phyloP scores from a whole-genome alignment of 257 asterid genomes.

The Prunella vulgaris region DNA sequence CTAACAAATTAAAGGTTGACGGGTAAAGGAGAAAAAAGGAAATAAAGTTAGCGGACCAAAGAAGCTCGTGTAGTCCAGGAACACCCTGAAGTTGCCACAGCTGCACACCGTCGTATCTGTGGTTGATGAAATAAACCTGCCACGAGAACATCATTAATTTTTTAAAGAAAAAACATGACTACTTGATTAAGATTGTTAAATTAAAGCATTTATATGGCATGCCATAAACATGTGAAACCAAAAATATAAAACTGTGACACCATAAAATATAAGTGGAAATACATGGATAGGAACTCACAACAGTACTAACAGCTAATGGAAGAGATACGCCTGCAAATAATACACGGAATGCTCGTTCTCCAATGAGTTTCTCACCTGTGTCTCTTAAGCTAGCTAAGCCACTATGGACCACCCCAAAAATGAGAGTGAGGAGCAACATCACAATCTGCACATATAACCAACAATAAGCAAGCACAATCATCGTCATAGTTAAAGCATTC shows the following conservation, averaged over 20 bases:
- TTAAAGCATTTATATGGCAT: background rate
- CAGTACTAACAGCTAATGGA: conserved; percentile 88
- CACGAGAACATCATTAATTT: background rate
- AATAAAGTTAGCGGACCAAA: conserved; percentile 69
- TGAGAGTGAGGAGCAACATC: conserved; percentile 63
- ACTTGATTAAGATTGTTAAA: background rate
- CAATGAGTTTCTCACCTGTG: conserved; percentile 90
- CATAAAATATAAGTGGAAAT: background rate
- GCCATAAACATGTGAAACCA: background rate
- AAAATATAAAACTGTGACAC: background rate
- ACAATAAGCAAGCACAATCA: conserved; percentile 9
- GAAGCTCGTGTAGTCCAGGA: conserved; percentile 65
- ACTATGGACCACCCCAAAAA: conserved; percentile 86
- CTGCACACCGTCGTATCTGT: conserved; percentile 95
- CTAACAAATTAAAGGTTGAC: conserved; percentile 86
- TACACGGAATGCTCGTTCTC: conserved; percentile 95
- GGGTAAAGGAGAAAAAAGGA: conserved; percentile 91
- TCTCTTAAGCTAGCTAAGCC: conserved; percentile 98
- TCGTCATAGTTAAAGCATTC: background rate
- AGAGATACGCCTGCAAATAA: conserved; percentile 89
- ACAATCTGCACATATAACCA: conserved; percentile 53
- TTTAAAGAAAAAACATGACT: too few relatives aligned
- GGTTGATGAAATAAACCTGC: conserved; percentile 93
- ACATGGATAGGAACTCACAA: conserved; percentile 57
- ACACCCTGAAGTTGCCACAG: conserved; percentile 88